Conservation (phyloP, 2,329 filamentous ascomycete species). For the Xylaria hypoxylon region DNA sequence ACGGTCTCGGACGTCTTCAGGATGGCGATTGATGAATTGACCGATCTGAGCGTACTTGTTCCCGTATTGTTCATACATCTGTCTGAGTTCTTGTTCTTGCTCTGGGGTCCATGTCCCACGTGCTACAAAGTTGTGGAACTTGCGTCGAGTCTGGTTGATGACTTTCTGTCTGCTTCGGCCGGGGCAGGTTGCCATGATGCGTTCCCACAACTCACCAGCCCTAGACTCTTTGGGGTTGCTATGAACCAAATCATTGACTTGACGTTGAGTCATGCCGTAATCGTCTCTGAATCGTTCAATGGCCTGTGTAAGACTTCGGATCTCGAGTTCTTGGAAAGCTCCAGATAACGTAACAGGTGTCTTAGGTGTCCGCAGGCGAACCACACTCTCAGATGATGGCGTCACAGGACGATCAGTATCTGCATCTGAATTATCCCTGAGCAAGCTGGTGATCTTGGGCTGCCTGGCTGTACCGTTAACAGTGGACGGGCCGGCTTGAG, state of each 20-base stretch:
- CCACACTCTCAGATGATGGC: constrained; percentile 11
- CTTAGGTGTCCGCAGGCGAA: constrained; percentile 21
- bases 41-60: constrained; percentile 73
- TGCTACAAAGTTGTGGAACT: constrained; percentile 73
- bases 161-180: constrained; percentile 65
- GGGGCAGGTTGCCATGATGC: constrained; percentile 61
- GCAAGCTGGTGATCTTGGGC: constrained; percentile 42
- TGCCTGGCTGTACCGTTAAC: constrained; percentile 33
- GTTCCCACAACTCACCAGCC: constrained; percentile 62
- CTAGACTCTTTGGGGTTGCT: constrained; percentile 40
- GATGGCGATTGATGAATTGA: constrained; percentile 70
- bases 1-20: constrained; percentile 75
- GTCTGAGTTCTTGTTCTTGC: constrained; percentile 66
- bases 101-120: constrained; percentile 69
- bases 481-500: constrained; percentile 35
- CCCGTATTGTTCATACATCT: constrained; percentile 60
- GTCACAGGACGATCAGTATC: constrained; percentile 28
- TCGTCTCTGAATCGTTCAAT: constrained; percentile 60
- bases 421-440: constrained; percentile 28
- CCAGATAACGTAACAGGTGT: constrained; percentile 47
- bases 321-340: constrained; percentile 59
- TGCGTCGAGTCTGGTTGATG: constrained; percentile 68
- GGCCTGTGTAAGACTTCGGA: constrained; percentile 55
- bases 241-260: constrained; percentile 62
- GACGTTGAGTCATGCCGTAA: constrained; percentile 56